Evolutionary conservation across 495 filamentous ascomycete species (phyloP), one percentile per base, ranked within the genome.

Genomic region (Niebla homalea): DNA sequence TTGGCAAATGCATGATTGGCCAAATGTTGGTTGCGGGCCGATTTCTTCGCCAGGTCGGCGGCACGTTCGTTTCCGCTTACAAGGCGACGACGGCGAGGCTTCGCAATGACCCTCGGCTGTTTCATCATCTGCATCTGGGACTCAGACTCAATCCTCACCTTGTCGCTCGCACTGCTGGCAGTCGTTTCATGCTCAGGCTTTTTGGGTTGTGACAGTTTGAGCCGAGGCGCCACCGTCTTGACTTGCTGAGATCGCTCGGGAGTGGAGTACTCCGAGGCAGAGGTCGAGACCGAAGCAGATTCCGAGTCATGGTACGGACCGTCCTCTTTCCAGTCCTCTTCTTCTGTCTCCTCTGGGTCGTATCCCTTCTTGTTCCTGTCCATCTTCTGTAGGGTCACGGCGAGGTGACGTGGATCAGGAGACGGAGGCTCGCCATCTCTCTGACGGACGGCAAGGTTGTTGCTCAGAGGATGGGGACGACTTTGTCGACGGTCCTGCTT

Each of bases 111-210:
- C 5, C 51, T 51, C 0, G 23, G 44, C n/a, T 46, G 48, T 18
- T 44, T 53, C 47, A 15, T 41, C 45, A 21, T 49, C 49, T n/a
- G 41, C 40, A 8, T 89, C 75, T 74, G 64, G 55, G 89, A 90
- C 4, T 87, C 88, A 60, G 89, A 90, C 4, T 87, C 88, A 60
- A 89, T 78, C 67, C 88, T 92, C 18, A 70, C 77, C 68, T 90
- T 93, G 25, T 74, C 61, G 45, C 67, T 66, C 22, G 26, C 35
- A 5, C 37, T 51, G 47, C 38, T 48, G 16, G 44, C n/a, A 23
- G 2, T 41, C 22, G n/a, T 14, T 49, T 15, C 37, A 15, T 37
- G 32, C 4, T 38, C 19, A 16, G 36, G 47, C 23, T 56, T 58
- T 36, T 58, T 58, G 35, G 58, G 58, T 44, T 61, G 58, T 36